Conservation (phyloP, 257 asterid species). For the Solanum piurae region DNA sequence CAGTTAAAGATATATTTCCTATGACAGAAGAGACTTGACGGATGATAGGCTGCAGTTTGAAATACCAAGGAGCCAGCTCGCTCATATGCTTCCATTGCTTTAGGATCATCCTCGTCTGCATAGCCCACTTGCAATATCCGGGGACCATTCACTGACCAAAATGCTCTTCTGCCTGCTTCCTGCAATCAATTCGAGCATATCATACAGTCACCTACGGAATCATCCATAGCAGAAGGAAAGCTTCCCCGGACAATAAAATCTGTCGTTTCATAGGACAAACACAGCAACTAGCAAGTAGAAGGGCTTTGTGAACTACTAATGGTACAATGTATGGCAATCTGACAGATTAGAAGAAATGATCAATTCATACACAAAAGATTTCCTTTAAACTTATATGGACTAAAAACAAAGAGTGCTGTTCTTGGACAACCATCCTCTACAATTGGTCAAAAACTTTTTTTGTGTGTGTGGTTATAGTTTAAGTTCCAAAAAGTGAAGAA, state of each 20-base stretch:
- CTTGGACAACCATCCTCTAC: background rate
- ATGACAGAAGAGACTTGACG: background rate
- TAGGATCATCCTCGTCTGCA: slow-evolving; percentile 64
- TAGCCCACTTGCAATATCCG: slow-evolving; percentile 84
- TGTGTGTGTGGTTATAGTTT: background rate
- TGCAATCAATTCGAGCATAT: slow-evolving; percentile 4
- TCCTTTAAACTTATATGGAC: background rate
- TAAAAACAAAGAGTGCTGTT: background rate
- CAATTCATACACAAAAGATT: background rate
- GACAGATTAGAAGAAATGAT: background rate
- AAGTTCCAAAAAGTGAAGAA: background rate
- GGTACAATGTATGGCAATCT: background rate
- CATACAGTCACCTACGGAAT: background rate
- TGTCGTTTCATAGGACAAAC: background rate
- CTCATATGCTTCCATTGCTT: slow-evolving; percentile 88
- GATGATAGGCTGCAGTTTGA: background rate
- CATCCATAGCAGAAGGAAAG: background rate
- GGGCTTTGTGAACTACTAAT: background rate
- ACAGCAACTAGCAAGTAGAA: background rate
- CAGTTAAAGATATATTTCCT: background rate
- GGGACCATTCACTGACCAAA: slow-evolving; percentile 94
- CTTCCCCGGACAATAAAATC: background rate
- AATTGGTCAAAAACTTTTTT: background rate
- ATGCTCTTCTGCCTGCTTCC: slow-evolving; percentile 94
- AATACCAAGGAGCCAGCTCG: slow-evolving; percentile 90